phyloP scores from a whole-genome alignment of 2,329 filamentous ascomycete genomes.

The Penicillium fuscoglaucum region DNA sequence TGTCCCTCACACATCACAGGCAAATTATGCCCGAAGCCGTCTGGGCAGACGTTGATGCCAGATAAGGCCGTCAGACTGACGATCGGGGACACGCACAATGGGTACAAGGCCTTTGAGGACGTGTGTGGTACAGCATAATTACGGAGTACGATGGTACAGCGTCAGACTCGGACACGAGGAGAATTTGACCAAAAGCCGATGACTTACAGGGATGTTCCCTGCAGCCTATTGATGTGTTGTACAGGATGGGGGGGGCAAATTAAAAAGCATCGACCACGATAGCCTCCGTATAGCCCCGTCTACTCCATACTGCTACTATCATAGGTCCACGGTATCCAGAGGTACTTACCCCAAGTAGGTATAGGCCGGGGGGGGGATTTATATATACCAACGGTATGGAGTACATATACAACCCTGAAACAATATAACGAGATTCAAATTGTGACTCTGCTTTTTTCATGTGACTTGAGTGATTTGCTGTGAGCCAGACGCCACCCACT shows the following conservation, averaged over 20 bases:
- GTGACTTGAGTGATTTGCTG: constrained; percentile 8
- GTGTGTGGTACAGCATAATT: constrained; percentile 2
- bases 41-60: constrained; percentile 17
- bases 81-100: constrained; percentile 5
- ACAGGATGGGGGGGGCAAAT: constrained; percentile 6
- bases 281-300: constrained; percentile 1
- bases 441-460: neutral
- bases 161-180: constrained; percentile 10
- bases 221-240: constrained; percentile 13
- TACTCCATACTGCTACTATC: neutral
- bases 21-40: constrained; percentile 12
- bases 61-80: constrained; percentile 12
- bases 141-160: neutral
- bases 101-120: constrained; percentile 14
- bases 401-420: neutral
- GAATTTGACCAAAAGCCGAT: constrained; percentile 5
- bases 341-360: neutral
- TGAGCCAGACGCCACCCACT: constrained; percentile 5
- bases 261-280: neutral
- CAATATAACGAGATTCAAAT: neutral
- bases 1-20: constrained; percentile 1
- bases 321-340: neutral
- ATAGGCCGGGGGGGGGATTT: neutral
- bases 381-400: neutral
- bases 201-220: constrained; percentile 10